Evolutionary conservation across 495 filamentous ascomycete genomes (phyloP).

Genomic region (Xylaria sp.): DNA sequence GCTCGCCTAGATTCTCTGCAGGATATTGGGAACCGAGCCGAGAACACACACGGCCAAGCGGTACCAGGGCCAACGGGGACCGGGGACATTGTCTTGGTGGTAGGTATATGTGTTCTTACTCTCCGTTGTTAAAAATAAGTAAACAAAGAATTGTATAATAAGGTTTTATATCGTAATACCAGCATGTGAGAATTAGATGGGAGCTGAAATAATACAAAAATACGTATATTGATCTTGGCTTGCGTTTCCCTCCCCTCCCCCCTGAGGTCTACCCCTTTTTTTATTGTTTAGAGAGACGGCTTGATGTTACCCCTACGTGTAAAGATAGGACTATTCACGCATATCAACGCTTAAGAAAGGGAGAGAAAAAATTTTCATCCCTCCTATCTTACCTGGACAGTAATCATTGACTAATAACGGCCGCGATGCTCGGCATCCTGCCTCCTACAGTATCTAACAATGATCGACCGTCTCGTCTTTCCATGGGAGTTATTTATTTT

Average conservation of each 20-base stretch:
- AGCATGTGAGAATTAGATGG: background rate
- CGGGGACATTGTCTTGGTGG: background rate
- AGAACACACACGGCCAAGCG: background rate
- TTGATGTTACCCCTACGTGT: constrained; percentile 2
- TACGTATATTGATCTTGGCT: constrained; percentile 19
- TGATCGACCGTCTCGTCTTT: constrained; percentile 18
- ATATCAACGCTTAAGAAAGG: background rate
- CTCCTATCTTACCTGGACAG: constrained; percentile 1
- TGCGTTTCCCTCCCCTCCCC: background rate
- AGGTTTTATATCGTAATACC: no score
- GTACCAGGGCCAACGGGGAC: background rate
- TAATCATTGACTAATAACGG: constrained; percentile 18
- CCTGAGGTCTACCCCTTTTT: background rate
- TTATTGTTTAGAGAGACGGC: background rate
- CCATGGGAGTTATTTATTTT: background rate
- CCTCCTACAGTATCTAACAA: constrained; percentile 5
- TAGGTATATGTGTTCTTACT: background rate
- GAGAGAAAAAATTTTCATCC: constrained; percentile 19
- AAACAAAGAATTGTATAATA: no score
- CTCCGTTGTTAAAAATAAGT: background rate
- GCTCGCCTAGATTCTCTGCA: constrained; percentile 19
- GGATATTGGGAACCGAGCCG: background rate
- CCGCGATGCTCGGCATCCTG: background rate
- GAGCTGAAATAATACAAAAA: constrained; percentile 9
- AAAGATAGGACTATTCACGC: constrained; percentile 2